Evolutionary conservation across 805 yeast species (phyloP).

Genomic region (Ogataea populi-albae): DNA sequence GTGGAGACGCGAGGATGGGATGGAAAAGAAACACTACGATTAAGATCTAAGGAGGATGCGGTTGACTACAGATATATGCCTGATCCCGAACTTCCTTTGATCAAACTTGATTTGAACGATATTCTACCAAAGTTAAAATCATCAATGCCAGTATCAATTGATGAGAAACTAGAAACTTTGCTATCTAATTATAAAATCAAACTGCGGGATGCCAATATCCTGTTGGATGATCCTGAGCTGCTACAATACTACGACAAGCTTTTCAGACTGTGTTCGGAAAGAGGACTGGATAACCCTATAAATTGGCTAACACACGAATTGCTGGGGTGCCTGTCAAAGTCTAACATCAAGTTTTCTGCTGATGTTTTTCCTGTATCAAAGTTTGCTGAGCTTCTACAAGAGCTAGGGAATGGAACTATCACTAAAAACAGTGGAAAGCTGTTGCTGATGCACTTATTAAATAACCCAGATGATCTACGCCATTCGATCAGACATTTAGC

Average conservation of each 20-base stretch:
- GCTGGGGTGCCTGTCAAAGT: slow-evolving; percentile 62
- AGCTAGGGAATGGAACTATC: slow-evolving; percentile 47
- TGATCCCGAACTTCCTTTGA: slow-evolving; percentile 78
- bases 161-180: slow-evolving; percentile 42
- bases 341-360: slow-evolving; percentile 35
- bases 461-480: slow-evolving; percentile 39
- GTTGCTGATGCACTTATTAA: slow-evolving; percentile 59
- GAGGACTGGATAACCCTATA: slow-evolving; percentile 44
- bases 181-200: slow-evolving; percentile 59
- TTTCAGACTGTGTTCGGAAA: slow-evolving; percentile 28
- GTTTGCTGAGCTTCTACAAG: slow-evolving; percentile 53
- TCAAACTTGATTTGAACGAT: slow-evolving; percentile 45
- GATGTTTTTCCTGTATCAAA: slow-evolving; percentile 37
- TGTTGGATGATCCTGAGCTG: slow-evolving; percentile 49
- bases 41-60: slow-evolving; percentile 76
- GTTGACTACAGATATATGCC: slow-evolving; percentile 93
- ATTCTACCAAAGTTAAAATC: slow-evolving; percentile 37
- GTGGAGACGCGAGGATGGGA: slow-evolving; percentile 91
- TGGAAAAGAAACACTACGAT: slow-evolving; percentile 62
- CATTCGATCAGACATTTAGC: slow-evolving; percentile 43
- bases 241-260: slow-evolving; percentile 52
- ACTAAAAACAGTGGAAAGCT: slow-evolving; percentile 67
- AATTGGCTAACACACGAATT: slow-evolving; percentile 86
- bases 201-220: slow-evolving; percentile 71
- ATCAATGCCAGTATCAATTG: slow-evolving; percentile 60